Percentiles rank a stretch among this genome's conserved stretches.
Conservation (phyloP, 305 asterid genomes). For the Caryopteris hybrid region DNA sequence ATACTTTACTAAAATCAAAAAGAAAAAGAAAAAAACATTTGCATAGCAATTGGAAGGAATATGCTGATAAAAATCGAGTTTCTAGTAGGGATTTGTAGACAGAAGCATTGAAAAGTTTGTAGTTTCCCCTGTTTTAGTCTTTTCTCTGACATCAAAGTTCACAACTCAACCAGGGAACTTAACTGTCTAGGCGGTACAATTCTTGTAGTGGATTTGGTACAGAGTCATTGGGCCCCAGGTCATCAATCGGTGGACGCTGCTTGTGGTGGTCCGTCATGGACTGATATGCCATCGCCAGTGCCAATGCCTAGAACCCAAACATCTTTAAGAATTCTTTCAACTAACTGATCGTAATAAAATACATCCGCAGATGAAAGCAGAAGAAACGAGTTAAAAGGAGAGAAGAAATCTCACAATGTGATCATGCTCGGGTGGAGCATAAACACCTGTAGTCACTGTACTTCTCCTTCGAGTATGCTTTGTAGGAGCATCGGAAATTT, state of each 20-base stretch:
- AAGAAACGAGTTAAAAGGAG: not conserved
- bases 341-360: no score
- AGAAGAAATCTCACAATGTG: constrained; percentile 57
- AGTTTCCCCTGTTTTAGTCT: no score
- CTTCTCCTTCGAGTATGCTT: constrained; percentile 54
- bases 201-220: constrained; percentile 41
- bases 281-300: constrained; percentile 85
- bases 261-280: constrained; percentile 67
- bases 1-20: no score
- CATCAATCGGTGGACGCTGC: constrained; percentile 79
- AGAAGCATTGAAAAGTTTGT: no score
- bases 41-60: no score
- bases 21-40: no score
- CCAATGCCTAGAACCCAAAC: constrained; percentile 52
- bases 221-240: constrained; percentile 57
- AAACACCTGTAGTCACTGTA: constrained; percentile 68
- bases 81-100: no score
- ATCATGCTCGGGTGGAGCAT: constrained; percentile 80
- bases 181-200: constrained; percentile 39
- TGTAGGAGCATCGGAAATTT: constrained; percentile 51
- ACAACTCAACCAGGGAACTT: constrained; percentile 15
- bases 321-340: not conserved
- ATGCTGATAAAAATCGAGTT: no score
- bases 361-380: no score
- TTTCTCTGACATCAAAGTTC: not conserved